These are phyloP conservation scores for Stagonosporopsis vannaccii DNA, from an alignment of 2,329 filamentous ascomycete species.

Conservation along the genomic window DNA sequence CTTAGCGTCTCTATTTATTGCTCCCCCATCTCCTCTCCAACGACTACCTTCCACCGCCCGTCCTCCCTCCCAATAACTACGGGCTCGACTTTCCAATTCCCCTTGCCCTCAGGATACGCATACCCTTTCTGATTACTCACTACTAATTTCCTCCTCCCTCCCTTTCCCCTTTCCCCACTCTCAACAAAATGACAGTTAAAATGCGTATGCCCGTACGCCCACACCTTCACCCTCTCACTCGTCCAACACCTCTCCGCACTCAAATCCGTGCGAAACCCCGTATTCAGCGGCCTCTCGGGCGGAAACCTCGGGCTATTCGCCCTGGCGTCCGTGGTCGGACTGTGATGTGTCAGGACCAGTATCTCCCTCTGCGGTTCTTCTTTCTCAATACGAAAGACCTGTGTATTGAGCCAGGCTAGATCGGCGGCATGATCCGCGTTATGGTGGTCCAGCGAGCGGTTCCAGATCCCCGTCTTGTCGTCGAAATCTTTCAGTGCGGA, in stretches of 20 bases:
- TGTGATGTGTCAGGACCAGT: conserved; percentile 8
- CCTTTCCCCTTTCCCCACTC: neutral
- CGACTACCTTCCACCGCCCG: conserved; percentile 1
- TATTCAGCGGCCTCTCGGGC: conserved; percentile 5
- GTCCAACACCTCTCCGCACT: conserved; percentile 9
- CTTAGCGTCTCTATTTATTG: neutral
- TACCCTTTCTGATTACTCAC: conserved; percentile 22
- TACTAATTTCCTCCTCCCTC: conserved; percentile 12
- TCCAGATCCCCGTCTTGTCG: neutral
- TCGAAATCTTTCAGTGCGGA: conserved; percentile 1
- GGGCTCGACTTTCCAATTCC: neutral
- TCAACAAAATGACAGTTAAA: conserved; percentile 13
- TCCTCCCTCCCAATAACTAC: conserved; percentile 9
- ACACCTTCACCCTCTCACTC: conserved; percentile 4
- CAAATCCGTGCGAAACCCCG: conserved; percentile 8
- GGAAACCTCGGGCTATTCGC: conserved; percentile 5
- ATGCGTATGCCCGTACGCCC: conserved; percentile 11
- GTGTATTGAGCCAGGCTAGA: conserved; percentile 4
- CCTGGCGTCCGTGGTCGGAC: neutral
- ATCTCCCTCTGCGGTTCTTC: neutral
- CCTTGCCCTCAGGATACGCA: neutral
- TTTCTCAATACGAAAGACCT: neutral
- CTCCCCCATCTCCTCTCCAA: neutral
- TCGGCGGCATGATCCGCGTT: conserved; percentile 8
- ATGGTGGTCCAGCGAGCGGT: conserved; percentile 7